Base-by-base conservation (phyloP, 768 basidiomycete genomes). In the Amanita pseudoporphyria region DNA sequence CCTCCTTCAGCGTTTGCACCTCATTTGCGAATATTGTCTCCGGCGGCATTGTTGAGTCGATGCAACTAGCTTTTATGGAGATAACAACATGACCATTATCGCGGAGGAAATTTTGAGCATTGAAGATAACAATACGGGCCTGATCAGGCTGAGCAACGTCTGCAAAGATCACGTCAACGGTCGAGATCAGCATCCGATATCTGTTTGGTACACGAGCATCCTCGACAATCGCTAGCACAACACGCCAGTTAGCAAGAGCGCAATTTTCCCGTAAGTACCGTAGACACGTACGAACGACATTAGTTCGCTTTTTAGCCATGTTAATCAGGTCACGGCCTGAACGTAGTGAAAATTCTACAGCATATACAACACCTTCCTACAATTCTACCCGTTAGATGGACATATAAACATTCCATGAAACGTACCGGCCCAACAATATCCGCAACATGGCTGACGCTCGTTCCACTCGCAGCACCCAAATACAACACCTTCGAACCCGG, bases 291-390 rank as follows among this genome's bases (percentile, higher is more conserved):
- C 92, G 96, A 61, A 98, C 95, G 56, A 98, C 92, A 67, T 98
- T 99, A 56, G 96, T 98, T 52, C 96, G 79, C 71, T 96, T 97
- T 72, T 98, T 97, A 30, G 96, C 95, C 96, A 98, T 99, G 70
- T 87, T 88, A 58, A 99, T 96, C 54, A 98, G 71, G 70, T 99
- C 96, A 68, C 96, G 89, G 31, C 96, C 96, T 48, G 93, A 95
- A 60, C 96, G 81, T 57, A 84, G 76, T 2, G 96, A 98, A 71
- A 99, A 98, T 67, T 99, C 96, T 28, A 99, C 96, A 16, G 96
- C 96, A 64, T 99, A 98, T 7, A 98, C 96, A 52, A 88, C 78
- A 48, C 96, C 96, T 56, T 96, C 92, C 89, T 93, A 56, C 37
- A 36, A 49, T 54, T 56, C 22, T 33, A 38, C 45, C 48, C 46